phyloP scores from a whole-genome alignment of 805 yeast genomes.

The Blastobotrys terrestris region DNA sequence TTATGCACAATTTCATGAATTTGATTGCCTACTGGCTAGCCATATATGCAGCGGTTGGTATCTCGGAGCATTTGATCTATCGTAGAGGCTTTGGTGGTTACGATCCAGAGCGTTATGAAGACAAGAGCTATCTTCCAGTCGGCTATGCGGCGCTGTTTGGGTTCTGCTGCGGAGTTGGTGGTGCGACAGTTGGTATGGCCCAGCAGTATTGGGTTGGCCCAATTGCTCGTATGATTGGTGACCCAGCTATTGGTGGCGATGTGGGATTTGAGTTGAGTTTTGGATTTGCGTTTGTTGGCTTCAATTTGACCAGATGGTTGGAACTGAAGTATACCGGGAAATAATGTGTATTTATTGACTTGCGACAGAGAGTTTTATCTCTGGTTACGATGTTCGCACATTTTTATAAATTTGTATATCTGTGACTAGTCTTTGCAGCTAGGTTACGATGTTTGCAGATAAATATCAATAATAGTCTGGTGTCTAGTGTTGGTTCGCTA shows the following conservation, averaged over 20 bases:
- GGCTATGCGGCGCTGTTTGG: conserved; percentile 77
- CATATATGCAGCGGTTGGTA: conserved; percentile 66
- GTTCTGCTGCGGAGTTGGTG: conserved; percentile 77
- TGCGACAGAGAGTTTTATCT: neutral
- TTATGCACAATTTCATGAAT: conserved; percentile 85
- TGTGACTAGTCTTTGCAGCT: conserved; percentile 6
- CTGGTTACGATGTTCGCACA: conserved; percentile 5
- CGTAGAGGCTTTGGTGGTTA: conserved; percentile 57
- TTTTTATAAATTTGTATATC: neutral
- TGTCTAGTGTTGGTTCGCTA: neutral
- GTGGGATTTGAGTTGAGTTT: conserved; percentile 77
- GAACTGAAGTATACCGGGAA: conserved; percentile 56
- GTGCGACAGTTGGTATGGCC: conserved; percentile 81
- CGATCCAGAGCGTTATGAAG: conserved; percentile 56
- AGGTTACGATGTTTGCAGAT: conserved; percentile 6
- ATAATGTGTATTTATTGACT: conserved; percentile 11
- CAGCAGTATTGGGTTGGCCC: conserved; percentile 82
- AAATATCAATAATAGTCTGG: neutral
- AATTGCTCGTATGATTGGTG: conserved; percentile 55
- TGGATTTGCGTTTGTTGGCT: conserved; percentile 59
- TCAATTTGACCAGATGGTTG: conserved; percentile 50
- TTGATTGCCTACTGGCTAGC: conserved; percentile 88
- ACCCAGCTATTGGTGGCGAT: conserved; percentile 60
- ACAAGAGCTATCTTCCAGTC: conserved; percentile 54
- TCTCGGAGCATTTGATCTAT: conserved; percentile 82